phyloP scores from a whole-genome alignment of 371 early-diverging fungal genomes.

The Synchytrium microbalum region DNA sequence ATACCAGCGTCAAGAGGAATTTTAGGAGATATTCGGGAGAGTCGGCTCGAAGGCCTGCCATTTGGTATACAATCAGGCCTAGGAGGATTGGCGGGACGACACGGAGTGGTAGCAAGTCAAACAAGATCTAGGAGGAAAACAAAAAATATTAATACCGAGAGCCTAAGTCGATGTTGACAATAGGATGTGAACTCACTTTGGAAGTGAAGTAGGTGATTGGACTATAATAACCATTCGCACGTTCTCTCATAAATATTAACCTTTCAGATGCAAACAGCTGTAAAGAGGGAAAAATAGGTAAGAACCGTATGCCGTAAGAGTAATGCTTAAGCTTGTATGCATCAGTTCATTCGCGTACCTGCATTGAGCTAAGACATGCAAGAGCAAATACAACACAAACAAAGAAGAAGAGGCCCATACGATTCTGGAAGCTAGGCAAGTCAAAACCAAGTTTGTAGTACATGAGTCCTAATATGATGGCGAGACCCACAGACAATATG shows the following conservation, averaged over 20 bases:
- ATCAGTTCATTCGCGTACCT: conserved; percentile 28
- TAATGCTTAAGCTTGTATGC: neutral
- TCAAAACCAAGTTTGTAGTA: conserved; percentile 73
- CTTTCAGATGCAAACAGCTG: conserved; percentile 56
- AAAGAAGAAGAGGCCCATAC: conserved; percentile 80
- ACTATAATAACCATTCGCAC: conserved; percentile 78
- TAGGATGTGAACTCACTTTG: conserved; percentile 37
- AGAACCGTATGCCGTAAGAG: neutral
- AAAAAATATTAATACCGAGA: neutral
- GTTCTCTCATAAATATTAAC: conserved; percentile 70
- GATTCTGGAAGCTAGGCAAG: conserved; percentile 79
- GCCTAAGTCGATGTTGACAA: neutral
- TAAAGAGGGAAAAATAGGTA: neutral
- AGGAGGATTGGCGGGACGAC: conserved; percentile 77
- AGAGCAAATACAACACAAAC: conserved; percentile 75
- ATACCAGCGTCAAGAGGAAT: conserved; percentile 74
- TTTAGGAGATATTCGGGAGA: conserved; percentile 54
- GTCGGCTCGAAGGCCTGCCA: conserved; percentile 76
- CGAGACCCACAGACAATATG: conserved; percentile 41
- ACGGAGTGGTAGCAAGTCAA: conserved; percentile 72
- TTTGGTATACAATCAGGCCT: conserved; percentile 73
- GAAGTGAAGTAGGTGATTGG: conserved; percentile 66
- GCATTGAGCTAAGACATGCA: conserved; percentile 64
- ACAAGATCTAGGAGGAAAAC: conserved; percentile 42
- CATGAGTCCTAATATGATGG: conserved; percentile 57